Base-by-base conservation (phyloP, 768 basidiomycete genomes). In the Cyclocybe cylindracea region DNA sequence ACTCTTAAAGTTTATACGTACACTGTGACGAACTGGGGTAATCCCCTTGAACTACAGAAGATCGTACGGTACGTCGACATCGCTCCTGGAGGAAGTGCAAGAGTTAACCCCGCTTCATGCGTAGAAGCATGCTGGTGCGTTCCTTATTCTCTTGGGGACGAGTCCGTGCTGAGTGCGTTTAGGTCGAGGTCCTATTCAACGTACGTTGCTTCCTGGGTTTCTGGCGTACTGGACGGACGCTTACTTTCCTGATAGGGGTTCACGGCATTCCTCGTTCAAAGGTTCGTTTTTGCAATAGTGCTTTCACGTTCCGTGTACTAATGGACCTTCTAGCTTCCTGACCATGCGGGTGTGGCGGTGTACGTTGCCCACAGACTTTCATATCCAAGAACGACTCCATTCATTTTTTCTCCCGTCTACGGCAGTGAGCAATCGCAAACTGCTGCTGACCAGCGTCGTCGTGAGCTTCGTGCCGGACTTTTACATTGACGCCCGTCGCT, bases 131-230 rank as follows among this genome's bases (percentile, higher is more conserved):
- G 42, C 50, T 63, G 7, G 64, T 66, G 41, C 46, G 64, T 38
- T 10, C 9, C 14, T 3, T 10, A 31, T n/a, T 38, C 18, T 19
- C n/a, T 8, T 7, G 2, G 48, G 36, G 14, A 2, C 37, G 40
- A 24, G n/a, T 9, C 35, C 31, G 14, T 31, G 7, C 4, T 39
- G 5, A 40, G 5, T 24, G 11, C 24, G 36, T 11, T 10, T 41
- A 64, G 65, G 55, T 66, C 16, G 63, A 64, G 50, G 63, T 66
- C 4, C 37, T 66, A n/a, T 64, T 66, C 47, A 66, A 64, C 24
- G 65, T 61, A 46, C 14, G 56, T 35, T 18, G 32, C 39, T 18
- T 1, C 18, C 11, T 48, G 6, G n/a, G 5, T 39, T 5, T 2
- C 10, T 39, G 19, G 11, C 19, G 19, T 39, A 16, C 13, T 31